Evolutionary conservation across 768 basidiomycete species (phyloP), one percentile per base, ranked within the genome.

Genomic region (Suillus occidentalis): DNA sequence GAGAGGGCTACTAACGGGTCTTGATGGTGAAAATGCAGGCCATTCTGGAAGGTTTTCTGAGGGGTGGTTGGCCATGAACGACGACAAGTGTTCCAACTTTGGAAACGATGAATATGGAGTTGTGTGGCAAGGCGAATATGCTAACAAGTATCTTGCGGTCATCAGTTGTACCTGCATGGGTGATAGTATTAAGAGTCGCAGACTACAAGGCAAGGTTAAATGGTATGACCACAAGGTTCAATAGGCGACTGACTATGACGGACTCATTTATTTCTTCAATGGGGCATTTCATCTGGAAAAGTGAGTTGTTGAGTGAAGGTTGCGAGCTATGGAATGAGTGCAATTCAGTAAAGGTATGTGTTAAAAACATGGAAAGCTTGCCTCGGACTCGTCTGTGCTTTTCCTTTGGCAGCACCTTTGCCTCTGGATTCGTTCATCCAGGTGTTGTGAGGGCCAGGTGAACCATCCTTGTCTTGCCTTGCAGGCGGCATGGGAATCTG

Each of bases 91-190:
- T 71, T 94, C 92, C 43, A 94, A 86, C 92, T 92, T 42, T 25
- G 13, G 18, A 61, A 14, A 37, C 40, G 4, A 50, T 69, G 13
- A 66, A 10, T 4, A 7, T 9, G 1, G 7, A 8, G 5, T 16
- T 40, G 4, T 5, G 57, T 13, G 22, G 12, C 4, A 1, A 1
- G 6, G 40, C 12, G 18, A 31, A 20, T 7, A 28, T 14, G 79
- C 88, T 61, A 60, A 91, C 92, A 55, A 89, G 76, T 73, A 92
- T 81, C 75, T 92, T 90, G 61, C 92, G 83, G 71, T 95, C 92
- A 75, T 95, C 90, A 25, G 93, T 78, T 9, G 85, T 79, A 59
- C 87, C 86, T 13, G 79, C 77, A 71, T 93, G 83, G 42, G 79
- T 79, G 49, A 92, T 70, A 2, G 80, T 74, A 71, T 94, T 90